Evolutionary conservation across 768 basidiomycete species (phyloP).

Genomic region (Boletus subcaerulescens): DNA sequence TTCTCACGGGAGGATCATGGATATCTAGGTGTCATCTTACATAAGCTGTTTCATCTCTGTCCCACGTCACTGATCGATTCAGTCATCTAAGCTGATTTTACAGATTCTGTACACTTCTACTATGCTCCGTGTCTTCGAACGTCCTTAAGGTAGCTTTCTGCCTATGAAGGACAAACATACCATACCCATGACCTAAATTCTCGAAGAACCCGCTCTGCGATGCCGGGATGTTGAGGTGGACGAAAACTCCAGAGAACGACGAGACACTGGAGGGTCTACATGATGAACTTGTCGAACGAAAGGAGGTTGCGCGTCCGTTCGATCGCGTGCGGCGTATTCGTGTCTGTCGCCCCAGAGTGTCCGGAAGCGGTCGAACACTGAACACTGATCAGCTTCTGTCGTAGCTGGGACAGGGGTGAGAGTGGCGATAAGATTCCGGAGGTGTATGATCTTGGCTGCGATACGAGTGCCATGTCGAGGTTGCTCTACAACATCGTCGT

Average conservation of each 20-base stretch:
- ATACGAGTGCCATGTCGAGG: slow-evolving; percentile 15
- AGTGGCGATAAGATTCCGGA: slow-evolving; percentile 16
- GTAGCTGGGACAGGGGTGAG: slow-evolving; percentile 24
- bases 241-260: slow-evolving; percentile 7
- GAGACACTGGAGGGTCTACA: slow-evolving; percentile 1
- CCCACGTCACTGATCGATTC: no score
- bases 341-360: slow-evolving; percentile 19
- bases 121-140: no score
- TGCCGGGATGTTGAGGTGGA: slow-evolving; percentile 7
- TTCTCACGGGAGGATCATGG: no score
- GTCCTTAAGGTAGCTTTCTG: no score
- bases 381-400: slow-evolving; percentile 10
- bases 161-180: background rate
- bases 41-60: no score
- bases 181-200: slow-evolving; percentile 8
- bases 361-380: slow-evolving; percentile 20
- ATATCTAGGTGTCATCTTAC: no score
- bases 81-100: no score
- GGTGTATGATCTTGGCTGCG: slow-evolving; percentile 21
- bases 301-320: background rate
- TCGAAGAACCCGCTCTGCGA: slow-evolving; percentile 20
- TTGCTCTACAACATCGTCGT: slow-evolving; percentile 1
- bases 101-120: no score
- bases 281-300: slow-evolving; percentile 4
- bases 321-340: slow-evolving; percentile 2